phyloP scores from a whole-genome alignment of 164 flowering plant species.

The Hamamelis virginiana region DNA sequence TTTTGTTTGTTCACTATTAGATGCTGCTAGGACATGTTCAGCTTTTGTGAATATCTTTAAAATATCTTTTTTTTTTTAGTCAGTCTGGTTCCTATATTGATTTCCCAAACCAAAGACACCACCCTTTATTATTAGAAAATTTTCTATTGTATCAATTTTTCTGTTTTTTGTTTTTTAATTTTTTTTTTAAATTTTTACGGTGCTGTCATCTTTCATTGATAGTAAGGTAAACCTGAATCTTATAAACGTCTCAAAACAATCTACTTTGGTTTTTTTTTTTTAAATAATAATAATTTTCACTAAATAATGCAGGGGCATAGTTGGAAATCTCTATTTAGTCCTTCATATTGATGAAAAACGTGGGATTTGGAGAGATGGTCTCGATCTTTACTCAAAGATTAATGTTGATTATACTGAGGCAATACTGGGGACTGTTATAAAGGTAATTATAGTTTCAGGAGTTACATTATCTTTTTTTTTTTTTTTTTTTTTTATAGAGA shows the following conservation, averaged over 20 bases:
- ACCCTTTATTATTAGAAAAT: no score
- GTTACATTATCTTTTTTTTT: background rate
- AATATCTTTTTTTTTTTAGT: no score
- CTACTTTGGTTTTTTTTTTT: constrained; percentile 2
- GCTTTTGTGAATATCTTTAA: no score
- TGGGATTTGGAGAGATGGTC: constrained; percentile 79
- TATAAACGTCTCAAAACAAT: background rate
- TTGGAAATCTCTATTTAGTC: constrained; percentile 71
- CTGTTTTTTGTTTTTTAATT: background rate
- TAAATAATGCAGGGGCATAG: constrained; percentile 52
- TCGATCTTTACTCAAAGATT: constrained; percentile 72
- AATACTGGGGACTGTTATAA: constrained; percentile 66
- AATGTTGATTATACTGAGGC: constrained; percentile 81
- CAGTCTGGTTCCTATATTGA: no score
- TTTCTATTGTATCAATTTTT: no score
- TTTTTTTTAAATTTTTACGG: background rate
- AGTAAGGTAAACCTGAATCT: background rate
- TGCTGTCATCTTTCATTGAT: background rate
- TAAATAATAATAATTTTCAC: no score
- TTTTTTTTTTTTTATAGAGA: no score
- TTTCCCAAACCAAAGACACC: no score
- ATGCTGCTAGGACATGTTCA: no score
- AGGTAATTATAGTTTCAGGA: constrained; percentile 43
- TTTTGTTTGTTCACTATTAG: no score
- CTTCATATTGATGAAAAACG: constrained; percentile 63